Evolutionary conservation across 177 flowering plant species (phyloP).

Genomic region (Vitis hybrid): DNA sequence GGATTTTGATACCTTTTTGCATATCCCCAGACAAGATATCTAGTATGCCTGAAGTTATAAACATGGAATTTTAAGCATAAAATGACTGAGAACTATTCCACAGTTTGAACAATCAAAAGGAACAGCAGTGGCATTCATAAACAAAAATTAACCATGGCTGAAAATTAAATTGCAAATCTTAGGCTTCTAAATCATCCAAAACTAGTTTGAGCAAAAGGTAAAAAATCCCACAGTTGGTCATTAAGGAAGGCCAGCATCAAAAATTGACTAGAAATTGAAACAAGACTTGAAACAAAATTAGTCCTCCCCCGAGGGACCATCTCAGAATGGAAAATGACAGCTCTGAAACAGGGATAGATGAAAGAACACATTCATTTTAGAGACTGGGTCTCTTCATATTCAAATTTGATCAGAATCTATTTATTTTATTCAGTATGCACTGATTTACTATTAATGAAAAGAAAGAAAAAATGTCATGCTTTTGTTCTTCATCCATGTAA

Average conservation of each 20-base stretch:
- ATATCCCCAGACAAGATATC: conserved; percentile 90
- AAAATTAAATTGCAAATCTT: too few relatives aligned
- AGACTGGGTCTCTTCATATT: neutral
- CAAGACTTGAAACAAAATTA: neutral
- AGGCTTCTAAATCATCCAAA: too few relatives aligned
- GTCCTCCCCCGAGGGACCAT: neutral
- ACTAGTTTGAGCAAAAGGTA: too few relatives aligned
- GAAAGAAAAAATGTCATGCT: neutral
- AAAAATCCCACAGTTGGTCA: too few relatives aligned
- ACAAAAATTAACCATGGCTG: too few relatives aligned
- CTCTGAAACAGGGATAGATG: neutral
- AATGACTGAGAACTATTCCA: conserved; percentile 1
- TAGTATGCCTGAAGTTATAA: conserved; percentile 62
- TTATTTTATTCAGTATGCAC: too few relatives aligned
- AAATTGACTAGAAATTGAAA: neutral
- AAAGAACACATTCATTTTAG: neutral
- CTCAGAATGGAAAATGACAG: neutral
- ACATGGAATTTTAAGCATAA: conserved; percentile 5
- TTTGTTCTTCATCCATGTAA: neutral
- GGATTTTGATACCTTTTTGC: conserved; percentile 82
- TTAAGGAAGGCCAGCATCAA: too few relatives aligned
- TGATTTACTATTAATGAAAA: neutral
- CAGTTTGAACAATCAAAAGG: neutral
- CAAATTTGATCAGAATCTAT: too few relatives aligned
- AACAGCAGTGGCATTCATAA: too few relatives aligned